Base-by-base conservation (phyloP, 163 green algal genomes). In the Scenedesmus sp. region DNA sequence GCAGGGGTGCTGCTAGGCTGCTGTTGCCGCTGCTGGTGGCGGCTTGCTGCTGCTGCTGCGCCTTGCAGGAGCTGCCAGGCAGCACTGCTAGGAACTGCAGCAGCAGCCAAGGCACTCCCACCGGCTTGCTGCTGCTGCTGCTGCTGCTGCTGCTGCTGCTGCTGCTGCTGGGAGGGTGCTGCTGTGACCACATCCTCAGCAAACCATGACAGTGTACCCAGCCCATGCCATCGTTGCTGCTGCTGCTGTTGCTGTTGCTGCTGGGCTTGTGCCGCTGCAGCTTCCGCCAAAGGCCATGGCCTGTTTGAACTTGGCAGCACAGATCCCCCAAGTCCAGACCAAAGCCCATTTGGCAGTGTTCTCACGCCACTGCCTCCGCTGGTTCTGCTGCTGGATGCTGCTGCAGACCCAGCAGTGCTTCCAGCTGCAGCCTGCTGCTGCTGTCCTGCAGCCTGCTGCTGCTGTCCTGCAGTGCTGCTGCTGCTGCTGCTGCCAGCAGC, bases 301-400 rank as follows among this genome's bases (percentile, higher is more conserved):
- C 59, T 64, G 15, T 62, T 77, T 52, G 87, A 86, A 20, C 4
- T 86, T 4, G 87, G 87, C 76, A 91, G 59, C 15, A 76, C 74
- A 77, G 87, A 54, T 5, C 87, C 87, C 7, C 91, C 73, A 18
- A 86, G 52, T 52, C 91, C 23, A 7, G 64, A 15, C 82, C 91
- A 86, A 62, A 92, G 26, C 20, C 91, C 91, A 90, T 83, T 85
- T 23, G 89, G 54, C 15, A 84, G 87, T 34, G 67, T 91, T 16
- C 8, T 91, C 52, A 79, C 23, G 52, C 70, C 70, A 79, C 70
- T 52, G 70, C 70, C 70, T 52, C 52, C 87, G 79, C 86, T 82
- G 70, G 56, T 79, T 13, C 73, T 91, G 87, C 56, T 74, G 82
- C 9, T 74, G 23, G 0, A 60, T 79, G 91, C 98, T 96, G 96